A percentile compares a stretch with the other conserved stretches of the same genome.
These are phyloP conservation scores for Diaporthe caulivora DNA, from an alignment of 2,329 filamentous ascomycete genomes.

Conservation along the genomic window DNA sequence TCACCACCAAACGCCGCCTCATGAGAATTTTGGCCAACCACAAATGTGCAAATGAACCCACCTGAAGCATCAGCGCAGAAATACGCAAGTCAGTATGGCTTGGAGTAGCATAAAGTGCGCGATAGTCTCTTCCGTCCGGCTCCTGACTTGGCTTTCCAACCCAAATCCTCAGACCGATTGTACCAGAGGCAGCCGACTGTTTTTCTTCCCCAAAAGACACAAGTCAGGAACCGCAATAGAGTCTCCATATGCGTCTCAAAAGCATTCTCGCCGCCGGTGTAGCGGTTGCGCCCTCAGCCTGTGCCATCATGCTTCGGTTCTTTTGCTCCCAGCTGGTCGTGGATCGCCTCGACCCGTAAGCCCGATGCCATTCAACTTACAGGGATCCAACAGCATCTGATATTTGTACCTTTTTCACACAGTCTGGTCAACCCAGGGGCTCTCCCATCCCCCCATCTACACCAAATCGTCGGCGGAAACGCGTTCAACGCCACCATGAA, in stretches of 20 bases:
- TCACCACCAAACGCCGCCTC: not conserved
- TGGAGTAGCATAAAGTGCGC: not conserved
- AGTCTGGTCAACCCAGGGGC: conserved; percentile 33
- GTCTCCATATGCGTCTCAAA: not conserved
- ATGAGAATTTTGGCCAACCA: not conserved
- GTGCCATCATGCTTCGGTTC: conserved; percentile 5
- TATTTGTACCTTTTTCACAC: not conserved
- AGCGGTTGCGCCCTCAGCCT: not conserved
- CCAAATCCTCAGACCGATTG: not conserved
- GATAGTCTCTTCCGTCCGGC: not conserved
- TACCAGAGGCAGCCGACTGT: not conserved
- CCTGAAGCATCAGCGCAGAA: too few species aligned
- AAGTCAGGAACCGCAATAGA: not conserved
- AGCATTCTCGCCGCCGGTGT: not conserved
- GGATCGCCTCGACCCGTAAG: conserved; percentile 43
- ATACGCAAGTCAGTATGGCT: not conserved
- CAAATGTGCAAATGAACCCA: not conserved
- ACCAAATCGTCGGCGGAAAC: conserved; percentile 31
- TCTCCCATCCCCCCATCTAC: conserved; percentile 12
- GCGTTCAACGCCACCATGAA: conserved; percentile 31
- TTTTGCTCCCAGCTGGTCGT: conserved; percentile 43
- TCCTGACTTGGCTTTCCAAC: not conserved
- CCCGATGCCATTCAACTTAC: not conserved
- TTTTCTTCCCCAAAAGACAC: too few species aligned
- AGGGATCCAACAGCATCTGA: not conserved